phyloP scores from a whole-genome alignment of 441 rosid genomes.

The Croton setiger region DNA sequence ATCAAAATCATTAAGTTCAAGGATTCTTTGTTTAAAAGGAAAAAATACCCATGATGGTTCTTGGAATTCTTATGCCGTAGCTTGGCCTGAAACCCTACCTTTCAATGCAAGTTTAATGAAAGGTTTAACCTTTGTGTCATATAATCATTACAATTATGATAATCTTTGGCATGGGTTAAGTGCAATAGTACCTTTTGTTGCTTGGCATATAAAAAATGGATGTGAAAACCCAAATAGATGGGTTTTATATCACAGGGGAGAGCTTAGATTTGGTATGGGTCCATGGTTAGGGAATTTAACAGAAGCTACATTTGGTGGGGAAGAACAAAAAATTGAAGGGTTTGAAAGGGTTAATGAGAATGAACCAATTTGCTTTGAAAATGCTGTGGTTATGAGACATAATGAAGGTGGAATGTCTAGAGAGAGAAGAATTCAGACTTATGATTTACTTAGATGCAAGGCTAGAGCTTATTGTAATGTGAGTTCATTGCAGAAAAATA shows the following conservation, averaged over 20 bases:
- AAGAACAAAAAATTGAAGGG: constrained; percentile 20
- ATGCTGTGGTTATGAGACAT: constrained; percentile 72
- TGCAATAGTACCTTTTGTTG: constrained; percentile 49
- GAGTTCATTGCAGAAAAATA: constrained; percentile 19
- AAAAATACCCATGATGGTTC: constrained; percentile 58
- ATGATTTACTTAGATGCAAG: constrained; percentile 53
- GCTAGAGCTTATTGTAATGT: constrained; percentile 51
- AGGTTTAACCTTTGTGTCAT: constrained; percentile 62
- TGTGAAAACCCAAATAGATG: constrained; percentile 51
- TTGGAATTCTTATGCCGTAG: constrained; percentile 62
- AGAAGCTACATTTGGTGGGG: constrained; percentile 40
- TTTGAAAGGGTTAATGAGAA: constrained; percentile 26
- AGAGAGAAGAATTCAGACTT: constrained; percentile 51
- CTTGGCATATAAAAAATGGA: constrained; percentile 55
- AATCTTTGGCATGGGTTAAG: constrained; percentile 76
- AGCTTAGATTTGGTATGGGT: constrained; percentile 47
- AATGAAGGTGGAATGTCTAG: constrained; percentile 70
- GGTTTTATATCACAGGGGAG: constrained; percentile 70
- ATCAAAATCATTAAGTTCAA: constrained; percentile 41
- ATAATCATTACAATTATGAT: constrained; percentile 55
- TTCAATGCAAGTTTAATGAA: constrained; percentile 38
- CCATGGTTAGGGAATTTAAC: constrained; percentile 41
- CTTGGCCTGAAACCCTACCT: constrained; percentile 60
- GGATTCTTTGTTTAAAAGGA: constrained; percentile 62
- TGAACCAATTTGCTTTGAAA: constrained; percentile 55